Base-by-base conservation (phyloP, 176 grass and related monocot species). In the Aegilops bicornis region DNA sequence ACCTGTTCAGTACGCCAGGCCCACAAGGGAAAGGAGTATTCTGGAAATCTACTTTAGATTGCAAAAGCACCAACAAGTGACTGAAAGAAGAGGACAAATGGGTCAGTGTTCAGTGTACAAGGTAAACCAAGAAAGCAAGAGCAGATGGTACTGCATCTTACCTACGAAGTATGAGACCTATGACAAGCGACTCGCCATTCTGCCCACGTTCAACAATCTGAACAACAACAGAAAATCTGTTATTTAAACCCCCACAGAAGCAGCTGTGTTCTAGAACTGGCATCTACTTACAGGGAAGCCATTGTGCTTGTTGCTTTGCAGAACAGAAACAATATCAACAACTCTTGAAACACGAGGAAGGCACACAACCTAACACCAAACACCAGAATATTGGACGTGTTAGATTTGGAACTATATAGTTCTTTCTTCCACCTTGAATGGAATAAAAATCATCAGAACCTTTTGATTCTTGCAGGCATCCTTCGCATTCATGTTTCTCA, bases 101-200 rank as follows among this genome's bases (percentile, higher is more conserved):
- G 22, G 12, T 88, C 30, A 82, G 36, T 61, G 33, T n/a, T 88
- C 20, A 79, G 36, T 61, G 33, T n/a, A 75, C 37, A 73, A 64
- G 68, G 74, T 58, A 88, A 29, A 81, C 48, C 50, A 84, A 54
- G 16, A 65, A 77, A 84, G 64, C 15, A 81, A 56, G 8, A 73
- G 15, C 11, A 64, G 14, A 23, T 39, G 59, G 15, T 12, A 69
- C 36, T 54, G 22, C 8, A 81, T 80, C 56, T 74, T 94, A 96
- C 97, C 97, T 96, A 62, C 97, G 90, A 87, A 98, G 97, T 91
- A 98, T 96, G 30, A 98, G 88, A 88, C 97, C 97, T 79, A 98
- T 92, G n/a, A 98, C 92, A 88, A 91, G 84, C 52, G 90, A 86
- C 77, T 98, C 97, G 17, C 92, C 94, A 91, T 94, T 96, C 68